These are phyloP conservation scores for Fusarium sp. DNA, from an alignment of 2,329 filamentous ascomycete genomes.

Conservation along the genomic window DNA sequence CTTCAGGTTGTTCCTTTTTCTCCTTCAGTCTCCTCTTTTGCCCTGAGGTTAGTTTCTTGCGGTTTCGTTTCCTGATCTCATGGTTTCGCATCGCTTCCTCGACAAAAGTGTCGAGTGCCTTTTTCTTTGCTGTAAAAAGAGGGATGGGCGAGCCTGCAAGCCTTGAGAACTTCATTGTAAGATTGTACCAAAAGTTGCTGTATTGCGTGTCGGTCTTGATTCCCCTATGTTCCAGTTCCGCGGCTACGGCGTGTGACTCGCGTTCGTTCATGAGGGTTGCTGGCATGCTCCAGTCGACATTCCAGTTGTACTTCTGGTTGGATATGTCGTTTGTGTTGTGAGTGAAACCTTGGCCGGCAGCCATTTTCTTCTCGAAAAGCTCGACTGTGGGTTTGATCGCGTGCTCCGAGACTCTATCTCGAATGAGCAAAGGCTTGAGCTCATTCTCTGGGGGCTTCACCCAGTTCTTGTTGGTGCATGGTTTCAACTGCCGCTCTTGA, in stretches of 20 bases:
- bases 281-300: slow-evolving; percentile 31
- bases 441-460: slow-evolving; percentile 20
- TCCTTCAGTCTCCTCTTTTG: slow-evolving; percentile 9
- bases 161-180: slow-evolving; percentile 41
- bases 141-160: slow-evolving; percentile 38
- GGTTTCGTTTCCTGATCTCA: not conserved
- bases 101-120: slow-evolving; percentile 40
- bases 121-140: slow-evolving; percentile 46
- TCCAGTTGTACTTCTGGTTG: slow-evolving; percentile 30
- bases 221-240: slow-evolving; percentile 34
- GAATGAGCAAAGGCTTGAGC: slow-evolving; percentile 37
- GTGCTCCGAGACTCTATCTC: slow-evolving; percentile 44
- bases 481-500: slow-evolving; percentile 10
- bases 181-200: slow-evolving; percentile 46
- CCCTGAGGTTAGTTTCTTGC: not conserved
- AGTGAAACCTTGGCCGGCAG: slow-evolving; percentile 26
- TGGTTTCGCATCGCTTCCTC: slow-evolving; percentile 37
- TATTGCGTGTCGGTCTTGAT: slow-evolving; percentile 34
- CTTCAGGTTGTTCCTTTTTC: slow-evolving; percentile 25
- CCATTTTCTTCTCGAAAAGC: slow-evolving; percentile 37
- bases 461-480: slow-evolving; percentile 3
- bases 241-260: slow-evolving; percentile 18
- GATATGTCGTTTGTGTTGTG: not conserved
- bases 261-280: slow-evolving; percentile 16
- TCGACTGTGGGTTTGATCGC: slow-evolving; percentile 44